Evolutionary conservation across 495 filamentous ascomycete genomes (phyloP).

Genomic region (Penicillium pulvis): DNA sequence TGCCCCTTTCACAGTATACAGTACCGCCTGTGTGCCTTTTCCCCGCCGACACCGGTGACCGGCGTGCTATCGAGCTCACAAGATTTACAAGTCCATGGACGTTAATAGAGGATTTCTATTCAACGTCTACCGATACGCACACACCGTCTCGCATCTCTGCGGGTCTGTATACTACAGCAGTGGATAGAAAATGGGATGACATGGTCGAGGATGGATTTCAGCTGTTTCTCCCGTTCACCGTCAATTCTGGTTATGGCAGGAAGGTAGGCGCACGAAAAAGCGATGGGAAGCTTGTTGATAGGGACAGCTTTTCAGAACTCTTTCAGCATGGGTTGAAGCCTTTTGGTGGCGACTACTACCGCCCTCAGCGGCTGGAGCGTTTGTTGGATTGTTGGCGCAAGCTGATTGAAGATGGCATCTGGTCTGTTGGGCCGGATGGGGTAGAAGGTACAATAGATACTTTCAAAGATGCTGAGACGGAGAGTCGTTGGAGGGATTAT

Average conservation of each 20-base stretch:
- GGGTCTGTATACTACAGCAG: conserved; percentile 22
- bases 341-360: conserved; percentile 21
- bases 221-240: conserved; percentile 22
- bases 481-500: conserved; percentile 18
- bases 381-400: conserved; percentile 22
- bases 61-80: conserved; percentile 18
- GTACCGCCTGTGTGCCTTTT: conserved; percentile 21
- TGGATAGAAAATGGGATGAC: conserved; percentile 14
- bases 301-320: conserved; percentile 15
- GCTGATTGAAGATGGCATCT: conserved; percentile 19
- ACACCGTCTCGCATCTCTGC: conserved; percentile 18
- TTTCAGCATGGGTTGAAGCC: conserved; percentile 24
- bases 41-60: conserved; percentile 18
- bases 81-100: conserved; percentile 15
- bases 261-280: conserved; percentile 19
- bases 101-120: conserved; percentile 16
- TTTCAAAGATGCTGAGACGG: conserved; percentile 21
- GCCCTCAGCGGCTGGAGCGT: conserved; percentile 19
- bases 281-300: conserved; percentile 19
- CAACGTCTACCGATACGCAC: conserved; percentile 6
- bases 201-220: conserved; percentile 24
- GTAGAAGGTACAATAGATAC: conserved; percentile 23
- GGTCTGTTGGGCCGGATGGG: conserved; percentile 21
- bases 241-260: conserved; percentile 17
- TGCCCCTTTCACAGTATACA: conserved; percentile 15